Evolutionary conservation across 345 rosid species (phyloP).

Genomic region (Gossypium herbaceum): DNA sequence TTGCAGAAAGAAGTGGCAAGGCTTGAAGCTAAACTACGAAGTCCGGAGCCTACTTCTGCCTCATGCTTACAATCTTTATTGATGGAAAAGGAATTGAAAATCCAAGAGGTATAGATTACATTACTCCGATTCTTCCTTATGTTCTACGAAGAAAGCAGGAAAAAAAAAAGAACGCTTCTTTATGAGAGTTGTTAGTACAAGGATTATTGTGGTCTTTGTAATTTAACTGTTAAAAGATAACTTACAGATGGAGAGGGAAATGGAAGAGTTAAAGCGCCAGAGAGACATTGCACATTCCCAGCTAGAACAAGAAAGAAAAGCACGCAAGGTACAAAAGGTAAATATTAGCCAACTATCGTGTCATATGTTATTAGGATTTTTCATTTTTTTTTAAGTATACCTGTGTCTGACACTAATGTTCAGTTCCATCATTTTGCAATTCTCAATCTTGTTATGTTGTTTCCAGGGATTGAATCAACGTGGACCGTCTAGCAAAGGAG

Average conservation of each 20-base stretch:
- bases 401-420: not conserved
- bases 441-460: constrained; percentile 9
- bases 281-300: constrained; percentile 85
- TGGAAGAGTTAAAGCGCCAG: constrained; percentile 91
- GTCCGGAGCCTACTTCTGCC: constrained; percentile 65
- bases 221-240: constrained; percentile 1
- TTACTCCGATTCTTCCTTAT: not conserved
- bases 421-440: constrained; percentile 8
- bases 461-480: constrained; percentile 46
- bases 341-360: not conserved
- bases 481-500: constrained; percentile 63
- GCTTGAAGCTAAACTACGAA: constrained; percentile 82
- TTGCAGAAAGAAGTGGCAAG: constrained; percentile 91
- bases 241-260: constrained; percentile 74
- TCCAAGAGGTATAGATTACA: constrained; percentile 44
- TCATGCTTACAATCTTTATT: constrained; percentile 56
- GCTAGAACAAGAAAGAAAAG: constrained; percentile 71
- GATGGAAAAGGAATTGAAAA: constrained; percentile 66
- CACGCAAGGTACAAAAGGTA: constrained; percentile 73
- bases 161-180: not conserved
- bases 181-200: not conserved
- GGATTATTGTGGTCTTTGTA: not conserved
- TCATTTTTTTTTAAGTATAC: not conserved
- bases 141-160: not conserved
- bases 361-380: not conserved